A percentile compares a stretch with the other conserved stretches of the same genome.
Evolutionary conservation across 129 eudicot genomes (phyloP).

Genomic region (Centaurea solstitialis): DNA sequence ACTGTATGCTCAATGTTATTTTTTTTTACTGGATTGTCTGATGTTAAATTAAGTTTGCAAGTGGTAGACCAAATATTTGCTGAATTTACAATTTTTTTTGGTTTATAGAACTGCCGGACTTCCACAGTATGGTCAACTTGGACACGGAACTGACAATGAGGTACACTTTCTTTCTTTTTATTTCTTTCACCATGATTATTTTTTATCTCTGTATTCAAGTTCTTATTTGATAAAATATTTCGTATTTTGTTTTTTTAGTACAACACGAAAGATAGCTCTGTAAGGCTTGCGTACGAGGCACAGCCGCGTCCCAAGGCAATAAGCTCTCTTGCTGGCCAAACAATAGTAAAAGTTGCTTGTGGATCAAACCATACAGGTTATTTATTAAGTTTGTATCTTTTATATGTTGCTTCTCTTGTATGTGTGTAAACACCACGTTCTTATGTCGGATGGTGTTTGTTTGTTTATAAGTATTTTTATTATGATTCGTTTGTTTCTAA

Average conservation of each 20-base stretch:
- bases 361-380: constrained; percentile 97
- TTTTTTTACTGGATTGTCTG: not conserved
- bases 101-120: constrained; percentile 85
- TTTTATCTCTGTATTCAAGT: not conserved
- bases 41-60: not conserved
- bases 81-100: constrained; percentile 3
- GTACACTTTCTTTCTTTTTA: constrained; percentile 26
- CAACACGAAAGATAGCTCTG: constrained; percentile 94
- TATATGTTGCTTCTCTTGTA: not conserved
- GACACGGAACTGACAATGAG: constrained; percentile 97
- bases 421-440: not conserved
- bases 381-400: not conserved
- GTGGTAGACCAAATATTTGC: not conserved
- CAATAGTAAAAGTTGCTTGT: constrained; percentile 90
- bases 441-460: not conserved
- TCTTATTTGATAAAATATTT: not conserved
- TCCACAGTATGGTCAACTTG: constrained; percentile 98
- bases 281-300: constrained; percentile 92
- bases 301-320: constrained; percentile 93
- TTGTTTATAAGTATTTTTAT: not conserved
- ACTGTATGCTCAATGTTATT: constrained; percentile 58
- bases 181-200: not conserved
- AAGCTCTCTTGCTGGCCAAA: constrained; percentile 69
- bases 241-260: constrained; percentile 52
- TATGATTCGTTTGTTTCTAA: constrained; percentile 14